Base-by-base conservation (phyloP, 176 grass and related monocot genomes). In the Raddia guianensis region DNA sequence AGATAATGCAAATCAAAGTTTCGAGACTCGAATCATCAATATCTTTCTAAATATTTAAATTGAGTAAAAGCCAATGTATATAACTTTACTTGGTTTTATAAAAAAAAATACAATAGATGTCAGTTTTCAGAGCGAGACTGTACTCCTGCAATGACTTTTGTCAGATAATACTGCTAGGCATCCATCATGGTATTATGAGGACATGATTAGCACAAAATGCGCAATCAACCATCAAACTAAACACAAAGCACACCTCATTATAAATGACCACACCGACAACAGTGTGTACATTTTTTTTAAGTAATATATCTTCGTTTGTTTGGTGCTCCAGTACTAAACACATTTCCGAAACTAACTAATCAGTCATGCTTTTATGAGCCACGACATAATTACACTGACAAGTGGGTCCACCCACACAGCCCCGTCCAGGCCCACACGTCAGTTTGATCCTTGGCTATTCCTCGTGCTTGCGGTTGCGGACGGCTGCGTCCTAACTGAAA, bases 401-500 rank as follows among this genome's bases (percentile, higher is more conserved):
- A 7, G 52, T 55, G 52, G 16, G 52, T 55, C 15, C 15, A 55
- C 55, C 11, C 4, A 11, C 11, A 5, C 21, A 32, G 0, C 4
- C 10, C 5, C 3, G 5, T 40, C 37, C 37, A 21, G 21, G 21
- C 66, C 68, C 10, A 70, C 5, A 3, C 27, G n/a, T 21, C 44
- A 49, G 10, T 69, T 45, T 18, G 18, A 13, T 11, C 7, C 4
- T 3, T 21, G 44, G 27, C 49, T 70, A 35, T 63, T 33, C 60
- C 35, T 2, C 18, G 61, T 63, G 35, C 34, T 6, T 5, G 16
- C 1, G 42, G 80, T 6, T 5, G 16, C 0, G 42, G 80, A 88
- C 20, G 11, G 81, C 81, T 78, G 44, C 68, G n/a, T 68, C 80
- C 69, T 18, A 84, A 69, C 75, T 0, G 87, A 80, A 55, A 89